Conservation (phyloP, 192 early-diverging fungal genomes). For the Chytriomyces sp. region DNA sequence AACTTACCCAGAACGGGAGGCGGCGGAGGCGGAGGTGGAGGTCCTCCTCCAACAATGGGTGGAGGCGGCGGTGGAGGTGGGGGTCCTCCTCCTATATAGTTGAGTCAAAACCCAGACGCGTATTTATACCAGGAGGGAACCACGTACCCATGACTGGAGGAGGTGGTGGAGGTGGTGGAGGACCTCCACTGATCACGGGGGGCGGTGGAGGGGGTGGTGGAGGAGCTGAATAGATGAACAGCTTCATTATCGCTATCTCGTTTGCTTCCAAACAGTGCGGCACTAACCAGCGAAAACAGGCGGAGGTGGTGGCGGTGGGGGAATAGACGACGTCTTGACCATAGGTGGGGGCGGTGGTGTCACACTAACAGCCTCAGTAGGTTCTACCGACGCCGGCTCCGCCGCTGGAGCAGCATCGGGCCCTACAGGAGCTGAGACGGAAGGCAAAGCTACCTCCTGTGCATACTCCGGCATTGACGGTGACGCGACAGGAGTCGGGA, state of each 20-base stretch:
- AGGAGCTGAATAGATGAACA: not conserved
- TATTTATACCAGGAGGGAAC: not conserved
- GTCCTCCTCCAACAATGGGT: slow-evolving; percentile 14
- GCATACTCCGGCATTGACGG: not conserved
- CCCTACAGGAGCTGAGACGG: not conserved
- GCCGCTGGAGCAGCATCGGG: slow-evolving; percentile 7
- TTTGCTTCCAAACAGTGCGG: too few relatives aligned
- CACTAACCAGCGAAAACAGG: not conserved
- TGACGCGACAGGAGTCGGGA: not conserved
- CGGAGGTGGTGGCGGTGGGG: slow-evolving; percentile 27
- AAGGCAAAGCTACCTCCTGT: not conserved
- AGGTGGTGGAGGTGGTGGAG: slow-evolving; percentile 42
- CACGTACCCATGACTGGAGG: slow-evolving; percentile 15
- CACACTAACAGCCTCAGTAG: slow-evolving; percentile 16
- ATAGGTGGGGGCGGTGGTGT: slow-evolving; percentile 33
- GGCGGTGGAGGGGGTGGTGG: slow-evolving; percentile 7
- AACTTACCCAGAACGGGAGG: slow-evolving; percentile 1
- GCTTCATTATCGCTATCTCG: too few relatives aligned
- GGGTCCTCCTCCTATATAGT: not conserved
- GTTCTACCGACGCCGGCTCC: slow-evolving; percentile 15
- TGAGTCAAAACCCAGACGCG: not conserved
- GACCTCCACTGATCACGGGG: not conserved
- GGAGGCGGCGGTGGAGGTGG: slow-evolving; percentile 34
- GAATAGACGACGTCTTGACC: not conserved
- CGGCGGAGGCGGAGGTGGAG: slow-evolving; percentile 19